Evolutionary conservation across 345 rosid species (phyloP).

Genomic region (sweet orange (Citrus sinensis)): DVS_A1.0 CM039166.1:2119501-2120000

Average conservation of each 20-base stretch:
- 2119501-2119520: neutral
- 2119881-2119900: neutral
- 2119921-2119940: slow-evolving; percentile 22
- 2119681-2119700: neutral
- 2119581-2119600: neutral
- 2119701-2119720: neutral
- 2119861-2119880: neutral
- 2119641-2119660: neutral
- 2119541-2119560: neutral
- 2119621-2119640: neutral
- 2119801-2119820: neutral
- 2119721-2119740: neutral
- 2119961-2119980: neutral
- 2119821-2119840: neutral
- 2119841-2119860: neutral
- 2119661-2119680: neutral
- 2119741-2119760: neutral
- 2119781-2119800: neutral
- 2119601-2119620: neutral
- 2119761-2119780: neutral
- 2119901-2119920: slow-evolving; percentile 42
- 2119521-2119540: neutral
- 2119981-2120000: neutral
- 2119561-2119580: no score
- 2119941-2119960: neutral